Evolutionary conservation across 768 basidiomycete genomes (phyloP).

Genomic region (Termitomyces sp.): DNA sequence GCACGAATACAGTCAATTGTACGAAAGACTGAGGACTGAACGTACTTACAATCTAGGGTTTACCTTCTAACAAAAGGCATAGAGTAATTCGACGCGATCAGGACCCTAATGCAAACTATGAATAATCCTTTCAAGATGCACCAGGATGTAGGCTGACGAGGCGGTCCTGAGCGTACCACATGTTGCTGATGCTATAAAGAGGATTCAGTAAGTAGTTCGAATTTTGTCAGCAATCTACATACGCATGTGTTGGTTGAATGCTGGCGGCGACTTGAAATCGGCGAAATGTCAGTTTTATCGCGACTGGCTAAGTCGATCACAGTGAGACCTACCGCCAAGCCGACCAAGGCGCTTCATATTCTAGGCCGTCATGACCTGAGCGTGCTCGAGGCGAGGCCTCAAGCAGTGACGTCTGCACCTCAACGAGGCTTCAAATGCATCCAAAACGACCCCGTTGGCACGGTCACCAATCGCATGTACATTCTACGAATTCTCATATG

Average conservation of each 20-base stretch:
- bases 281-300: neutral
- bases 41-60: too few species aligned
- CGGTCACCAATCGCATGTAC: constrained; percentile 86
- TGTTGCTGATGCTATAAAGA: constrained; percentile 62
- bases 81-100: constrained; percentile 78
- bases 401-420: constrained; percentile 58
- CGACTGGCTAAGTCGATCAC: neutral
- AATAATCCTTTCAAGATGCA: neutral
- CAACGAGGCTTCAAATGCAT: constrained; percentile 76
- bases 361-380: constrained; percentile 73
- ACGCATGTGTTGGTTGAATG: constrained; percentile 88
- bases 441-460: constrained; percentile 78
- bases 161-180: constrained; percentile 86
- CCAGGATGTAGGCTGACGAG: constrained; percentile 41
- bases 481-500: constrained; percentile 43
- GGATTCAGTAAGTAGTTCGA: neutral
- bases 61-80: too few species aligned
- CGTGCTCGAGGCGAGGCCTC: constrained; percentile 85
- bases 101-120: constrained; percentile 47
- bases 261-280: constrained; percentile 73
- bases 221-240: constrained; percentile 23
- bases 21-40: too few species aligned
- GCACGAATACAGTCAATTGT: too few species aligned
- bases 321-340: constrained; percentile 59
- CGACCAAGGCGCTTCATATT: constrained; percentile 76